Percentiles rank a stretch among this genome's conserved stretches.
These are phyloP conservation scores for Dictyostelium purpureum DNA, from an alignment of 78 protist genomes.

Conservation along the genomic window DNA sequence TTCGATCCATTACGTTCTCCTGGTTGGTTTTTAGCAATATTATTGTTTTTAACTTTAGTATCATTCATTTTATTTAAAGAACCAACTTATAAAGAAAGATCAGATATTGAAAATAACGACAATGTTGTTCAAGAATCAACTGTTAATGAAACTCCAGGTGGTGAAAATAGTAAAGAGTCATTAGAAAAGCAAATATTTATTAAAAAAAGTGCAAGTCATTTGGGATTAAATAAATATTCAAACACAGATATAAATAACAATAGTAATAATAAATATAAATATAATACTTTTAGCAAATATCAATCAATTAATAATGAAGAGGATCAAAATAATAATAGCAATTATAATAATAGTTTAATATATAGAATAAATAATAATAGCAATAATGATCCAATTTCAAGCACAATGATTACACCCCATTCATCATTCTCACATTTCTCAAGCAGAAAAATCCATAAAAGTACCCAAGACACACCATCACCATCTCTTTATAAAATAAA, in stretches of 20 bases:
- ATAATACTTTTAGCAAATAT: neutral
- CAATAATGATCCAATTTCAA: neutral
- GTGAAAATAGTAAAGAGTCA: neutral
- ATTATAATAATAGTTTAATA: too few relatives aligned
- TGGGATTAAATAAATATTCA: too few relatives aligned
- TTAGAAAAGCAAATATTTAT: neutral
- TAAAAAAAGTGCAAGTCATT: too few relatives aligned
- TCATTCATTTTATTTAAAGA: conserved; percentile 56
- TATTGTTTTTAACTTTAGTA: conserved; percentile 17
- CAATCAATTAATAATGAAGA: too few relatives aligned
- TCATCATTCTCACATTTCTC: conserved; percentile 19
- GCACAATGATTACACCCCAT: conserved; percentile 16
- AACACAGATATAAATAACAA: neutral
- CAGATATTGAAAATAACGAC: neutral
- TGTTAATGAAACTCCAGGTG: neutral
- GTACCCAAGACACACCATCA: neutral
- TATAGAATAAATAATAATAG: neutral
- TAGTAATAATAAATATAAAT: neutral
- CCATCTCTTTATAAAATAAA: neutral
- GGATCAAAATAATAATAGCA: too few relatives aligned
- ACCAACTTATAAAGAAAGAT: neutral
- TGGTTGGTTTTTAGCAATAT: conserved; percentile 46
- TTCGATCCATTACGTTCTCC: conserved; percentile 44
- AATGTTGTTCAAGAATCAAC: neutral
- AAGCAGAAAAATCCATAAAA: neutral